Base-by-base conservation (phyloP, 257 asterid species). In the Striga asiatica region DNA sequence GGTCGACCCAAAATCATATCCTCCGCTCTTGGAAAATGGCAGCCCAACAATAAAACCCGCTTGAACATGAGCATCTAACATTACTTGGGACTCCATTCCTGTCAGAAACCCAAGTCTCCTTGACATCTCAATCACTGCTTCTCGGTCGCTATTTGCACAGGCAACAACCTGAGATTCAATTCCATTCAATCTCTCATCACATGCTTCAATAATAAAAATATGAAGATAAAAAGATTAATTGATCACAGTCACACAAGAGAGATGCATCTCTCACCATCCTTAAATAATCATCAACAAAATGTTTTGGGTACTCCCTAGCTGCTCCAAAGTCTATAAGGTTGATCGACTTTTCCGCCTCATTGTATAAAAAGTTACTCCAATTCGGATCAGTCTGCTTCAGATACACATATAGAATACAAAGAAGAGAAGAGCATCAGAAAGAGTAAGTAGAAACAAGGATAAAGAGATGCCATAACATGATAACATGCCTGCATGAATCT, bases 271-370 rank as follows among this genome's bases (percentile, higher is more conserved):
- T 71, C 67, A 87, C 98, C 98, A 87, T 91, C 68, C 82, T 80
- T 31, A 91, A 64, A 45, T 87, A 91, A 73, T 87, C 88, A 64
- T 86, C 96, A 10, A 91, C 96, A 34, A 91, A 91, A 54, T 56
- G 65, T 66, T 84, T 84, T 14, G 92, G 95, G 76, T 66, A 91
- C 58, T 72, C 95, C 62, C 87, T 86, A 61, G 98, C 89, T 61
- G 98, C 98, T 54, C 98, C 98, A 29, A 89, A 89, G 79, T 89
- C 98, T 47, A 89, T 86, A 65, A 89, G 98, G 58, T 89, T 89
- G 74, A 89, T 76, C 37, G 76, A 56, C 58, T 75, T 83, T 22
- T 61, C 50, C 61, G 69, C 60, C 35, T 75, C 85, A 17, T 91
- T 83, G 52, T 83, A 91, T 38, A 91, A 71, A 61, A 91, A 91